Evolutionary conservation across 441 rosid species (phyloP).

Genomic region (Aquilaria agallochum): DNA sequence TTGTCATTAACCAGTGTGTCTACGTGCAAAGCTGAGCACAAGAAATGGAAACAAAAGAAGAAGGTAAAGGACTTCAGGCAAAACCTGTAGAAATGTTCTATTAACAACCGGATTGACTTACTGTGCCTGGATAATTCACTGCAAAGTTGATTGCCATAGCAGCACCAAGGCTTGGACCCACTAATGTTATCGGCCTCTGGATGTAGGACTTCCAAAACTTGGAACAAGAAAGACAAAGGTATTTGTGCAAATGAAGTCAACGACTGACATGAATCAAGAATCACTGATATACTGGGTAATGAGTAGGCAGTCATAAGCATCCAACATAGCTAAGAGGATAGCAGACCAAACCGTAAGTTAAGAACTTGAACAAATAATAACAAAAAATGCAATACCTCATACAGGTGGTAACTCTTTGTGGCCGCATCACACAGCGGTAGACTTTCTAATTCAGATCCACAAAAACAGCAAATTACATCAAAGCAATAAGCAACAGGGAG

Average conservation of each 20-base stretch:
- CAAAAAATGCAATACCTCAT: constrained; percentile 31
- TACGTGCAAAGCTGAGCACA: too few species aligned
- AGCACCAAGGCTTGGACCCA: constrained; percentile 85
- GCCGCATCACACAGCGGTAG: constrained; percentile 59
- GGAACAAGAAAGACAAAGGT: constrained; percentile 5
- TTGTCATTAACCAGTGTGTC: background rate
- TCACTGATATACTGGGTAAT: background rate
- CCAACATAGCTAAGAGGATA: background rate
- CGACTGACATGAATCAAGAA: background rate
- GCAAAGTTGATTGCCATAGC: constrained; percentile 63
- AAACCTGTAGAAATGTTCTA: background rate
- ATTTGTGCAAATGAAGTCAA: background rate
- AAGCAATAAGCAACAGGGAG: background rate
- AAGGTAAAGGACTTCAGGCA: too few species aligned
- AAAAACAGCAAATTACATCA: background rate
- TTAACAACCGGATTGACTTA: constrained; percentile 17
- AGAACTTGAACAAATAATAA: background rate
- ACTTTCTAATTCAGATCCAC: constrained; percentile 24
- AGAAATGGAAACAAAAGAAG: too few species aligned
- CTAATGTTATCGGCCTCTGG: constrained; percentile 59
- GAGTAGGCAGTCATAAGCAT: background rate
- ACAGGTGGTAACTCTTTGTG: constrained; percentile 56
- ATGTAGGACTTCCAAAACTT: constrained; percentile 70
- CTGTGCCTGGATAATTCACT: constrained; percentile 58
- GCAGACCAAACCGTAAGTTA: background rate